phyloP scores from a whole-genome alignment of 2,329 filamentous ascomycete genomes.

The Colletotrichum orchidophilum region DNA sequence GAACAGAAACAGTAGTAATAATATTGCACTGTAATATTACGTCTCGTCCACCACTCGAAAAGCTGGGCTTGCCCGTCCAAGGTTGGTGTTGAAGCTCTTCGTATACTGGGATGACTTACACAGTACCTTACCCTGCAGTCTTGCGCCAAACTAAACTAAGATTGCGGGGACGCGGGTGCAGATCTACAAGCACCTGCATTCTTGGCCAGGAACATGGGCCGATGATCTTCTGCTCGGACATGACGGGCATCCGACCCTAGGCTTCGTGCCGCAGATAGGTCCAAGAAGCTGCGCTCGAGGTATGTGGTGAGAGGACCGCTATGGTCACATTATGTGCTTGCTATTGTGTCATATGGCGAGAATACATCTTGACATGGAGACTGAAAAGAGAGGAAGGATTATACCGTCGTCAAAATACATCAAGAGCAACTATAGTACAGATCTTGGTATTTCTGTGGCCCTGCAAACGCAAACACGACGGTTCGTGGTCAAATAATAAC shows the following conservation, averaged over 20 bases:
- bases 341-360: background rate
- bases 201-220: background rate
- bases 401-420: no score
- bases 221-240: background rate
- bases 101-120: background rate
- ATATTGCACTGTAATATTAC: no score
- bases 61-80: no score
- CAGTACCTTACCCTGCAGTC: background rate
- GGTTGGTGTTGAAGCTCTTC: background rate
- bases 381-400: background rate
- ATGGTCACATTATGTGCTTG: background rate
- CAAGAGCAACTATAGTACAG: no score
- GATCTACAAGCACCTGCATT: constrained; percentile 1
- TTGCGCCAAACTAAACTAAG: background rate
- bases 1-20: no score
- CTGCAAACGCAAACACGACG: background rate
- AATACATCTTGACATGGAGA: no score
- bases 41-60: no score
- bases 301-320: background rate
- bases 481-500: background rate
- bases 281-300: background rate
- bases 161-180: background rate
- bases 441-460: background rate
- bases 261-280: background rate
- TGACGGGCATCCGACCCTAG: background rate